Evolutionary conservation across 495 filamentous ascomycete genomes (phyloP).

Genomic region (Chaetomium tenue): DNA sequence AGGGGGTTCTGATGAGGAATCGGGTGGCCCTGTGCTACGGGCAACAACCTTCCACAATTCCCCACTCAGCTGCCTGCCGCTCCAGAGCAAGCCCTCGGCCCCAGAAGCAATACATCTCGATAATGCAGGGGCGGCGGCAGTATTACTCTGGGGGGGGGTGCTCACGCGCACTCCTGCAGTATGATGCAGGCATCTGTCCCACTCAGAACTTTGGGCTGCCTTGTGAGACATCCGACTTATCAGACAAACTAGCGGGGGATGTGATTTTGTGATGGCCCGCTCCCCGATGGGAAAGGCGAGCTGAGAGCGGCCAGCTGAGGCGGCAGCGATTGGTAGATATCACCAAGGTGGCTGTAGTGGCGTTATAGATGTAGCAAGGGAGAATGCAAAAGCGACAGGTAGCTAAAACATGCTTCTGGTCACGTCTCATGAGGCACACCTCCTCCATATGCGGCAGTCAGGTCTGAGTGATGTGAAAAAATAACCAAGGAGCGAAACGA

Average conservation of each 20-base stretch:
- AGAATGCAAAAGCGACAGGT: background rate
- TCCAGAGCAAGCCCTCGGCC: no score
- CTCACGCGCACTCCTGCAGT: background rate
- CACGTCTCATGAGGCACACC: no score
- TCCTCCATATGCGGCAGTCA: no score
- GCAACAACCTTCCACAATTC: no score
- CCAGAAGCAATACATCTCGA: background rate
- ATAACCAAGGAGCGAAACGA: no score
- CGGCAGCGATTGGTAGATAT: background rate
- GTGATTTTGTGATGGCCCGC: background rate
- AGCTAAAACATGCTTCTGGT: no score
- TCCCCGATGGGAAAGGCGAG: background rate
- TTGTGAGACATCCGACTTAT: background rate
- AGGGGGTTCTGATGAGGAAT: no score
- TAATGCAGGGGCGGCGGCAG: background rate
- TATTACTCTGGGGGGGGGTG: background rate
- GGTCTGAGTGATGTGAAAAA: no score
- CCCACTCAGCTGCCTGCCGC: no score
- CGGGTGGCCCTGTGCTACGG: no score
- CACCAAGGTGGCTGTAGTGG: conserved; percentile 2
- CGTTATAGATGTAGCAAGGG: background rate
- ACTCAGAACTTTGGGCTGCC: no score
- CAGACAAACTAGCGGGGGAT: background rate
- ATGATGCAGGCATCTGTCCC: no score
- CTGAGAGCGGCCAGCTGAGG: background rate